Conservation (phyloP, 306 rosid species). For the Cucurbita ficifolia region DNA sequence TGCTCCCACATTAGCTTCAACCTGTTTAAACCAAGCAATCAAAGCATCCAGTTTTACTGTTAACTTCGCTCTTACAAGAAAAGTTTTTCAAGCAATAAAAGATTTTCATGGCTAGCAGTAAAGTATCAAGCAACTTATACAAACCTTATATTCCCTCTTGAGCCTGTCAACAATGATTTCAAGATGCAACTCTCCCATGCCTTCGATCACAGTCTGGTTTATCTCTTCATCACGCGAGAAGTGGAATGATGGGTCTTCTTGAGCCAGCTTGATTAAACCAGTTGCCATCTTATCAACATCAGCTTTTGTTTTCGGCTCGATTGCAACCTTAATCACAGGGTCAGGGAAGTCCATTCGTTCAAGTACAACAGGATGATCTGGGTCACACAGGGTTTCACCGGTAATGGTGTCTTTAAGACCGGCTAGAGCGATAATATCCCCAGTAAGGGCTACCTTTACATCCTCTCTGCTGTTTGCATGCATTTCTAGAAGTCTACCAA, state of each 20-base stretch:
- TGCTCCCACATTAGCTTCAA: constrained; percentile 95
- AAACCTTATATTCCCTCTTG: constrained; percentile 90
- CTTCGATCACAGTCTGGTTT: constrained; percentile 96
- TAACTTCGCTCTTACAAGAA: neutral
- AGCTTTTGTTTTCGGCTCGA: constrained; percentile 97
- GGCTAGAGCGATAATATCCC: constrained; percentile 86
- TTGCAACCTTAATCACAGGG: constrained; percentile 96
- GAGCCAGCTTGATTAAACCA: constrained; percentile 89
- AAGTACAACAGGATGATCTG: constrained; percentile 59
- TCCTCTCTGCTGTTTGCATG: constrained; percentile 96
- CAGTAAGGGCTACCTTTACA: constrained; percentile 74
- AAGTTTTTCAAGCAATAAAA: neutral
- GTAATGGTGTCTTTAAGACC: constrained; percentile 91
- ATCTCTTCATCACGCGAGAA: constrained; percentile 95
- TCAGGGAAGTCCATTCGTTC: constrained; percentile 99
- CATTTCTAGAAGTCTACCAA: constrained; percentile 93
- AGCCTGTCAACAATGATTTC: constrained; percentile 93
- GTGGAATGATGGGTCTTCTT: constrained; percentile 97
- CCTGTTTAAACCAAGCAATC: constrained; percentile 30
- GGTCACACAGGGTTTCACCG: constrained; percentile 82
- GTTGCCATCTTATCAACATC: constrained; percentile 86
- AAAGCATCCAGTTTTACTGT: too few species aligned
- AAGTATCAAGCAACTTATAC: constrained; percentile 6
- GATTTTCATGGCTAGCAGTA: neutral
- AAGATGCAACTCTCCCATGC: constrained; percentile 98